Conservation (phyloP, 345 rosid genomes). For the Sonneratia alba region DNA sequence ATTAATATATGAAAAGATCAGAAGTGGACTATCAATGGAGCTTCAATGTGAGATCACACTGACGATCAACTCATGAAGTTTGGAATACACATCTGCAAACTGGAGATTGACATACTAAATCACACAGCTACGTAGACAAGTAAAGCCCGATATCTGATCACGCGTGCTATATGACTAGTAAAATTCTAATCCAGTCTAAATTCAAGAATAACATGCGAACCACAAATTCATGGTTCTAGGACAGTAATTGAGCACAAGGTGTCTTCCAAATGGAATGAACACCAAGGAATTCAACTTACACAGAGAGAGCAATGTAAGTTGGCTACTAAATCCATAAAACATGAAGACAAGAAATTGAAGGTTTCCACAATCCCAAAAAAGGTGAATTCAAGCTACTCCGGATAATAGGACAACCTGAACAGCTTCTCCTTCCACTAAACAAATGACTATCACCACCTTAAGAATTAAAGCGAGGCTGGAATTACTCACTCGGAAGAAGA, state of each 20-base stretch:
- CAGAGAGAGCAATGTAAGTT: too few relatives aligned
- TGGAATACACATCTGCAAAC: background rate
- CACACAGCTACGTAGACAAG: too few relatives aligned
- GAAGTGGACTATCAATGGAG: background rate
- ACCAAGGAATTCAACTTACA: background rate
- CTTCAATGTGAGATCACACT: background rate
- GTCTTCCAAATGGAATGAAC: background rate
- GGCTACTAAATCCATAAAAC: too few relatives aligned
- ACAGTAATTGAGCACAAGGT: background rate
- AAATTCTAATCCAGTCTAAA: background rate
- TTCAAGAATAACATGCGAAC: background rate
- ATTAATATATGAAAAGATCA: background rate
- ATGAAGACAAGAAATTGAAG: too few relatives aligned
- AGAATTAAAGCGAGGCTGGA: background rate
- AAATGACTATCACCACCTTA: background rate
- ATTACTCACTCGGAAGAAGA: slow-evolving; percentile 77
- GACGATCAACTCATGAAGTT: too few relatives aligned
- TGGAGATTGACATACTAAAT: background rate
- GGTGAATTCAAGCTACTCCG: too few relatives aligned
- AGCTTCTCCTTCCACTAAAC: too few relatives aligned
- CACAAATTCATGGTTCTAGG: background rate
- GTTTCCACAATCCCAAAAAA: too few relatives aligned
- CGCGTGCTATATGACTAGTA: too few relatives aligned
- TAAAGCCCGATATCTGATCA: too few relatives aligned
- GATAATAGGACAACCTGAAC: too few relatives aligned